Evolutionary conservation across 257 asterid species (phyloP), one percentile per base, ranked within the genome.

Genomic region (Plantago ovata): DNA sequence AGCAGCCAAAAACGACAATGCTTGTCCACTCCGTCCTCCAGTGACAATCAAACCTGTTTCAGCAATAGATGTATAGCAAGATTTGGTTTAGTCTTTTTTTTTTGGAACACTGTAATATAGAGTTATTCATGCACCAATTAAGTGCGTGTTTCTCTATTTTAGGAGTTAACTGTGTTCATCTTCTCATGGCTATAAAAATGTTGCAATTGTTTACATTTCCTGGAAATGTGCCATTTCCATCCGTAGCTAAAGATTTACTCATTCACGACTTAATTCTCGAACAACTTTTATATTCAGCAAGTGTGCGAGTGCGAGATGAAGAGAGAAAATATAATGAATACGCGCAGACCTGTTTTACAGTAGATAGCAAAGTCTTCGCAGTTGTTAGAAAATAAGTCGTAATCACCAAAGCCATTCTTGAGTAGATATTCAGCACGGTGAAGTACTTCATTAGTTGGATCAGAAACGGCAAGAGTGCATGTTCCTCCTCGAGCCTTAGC

Each of bases 401-500:
- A 85, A 73, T 76, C 82, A 12, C 98, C 96, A 62, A 83, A 88
- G 23, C 98, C 96, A 10, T 88, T 80, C 45, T 84, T 88, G 39
- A 92, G 81, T 7, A 92, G 87, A 55, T 78, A 55, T 94, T 85
- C 84, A 40, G 96, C 95, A n/a, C 98, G 84, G 50, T 80, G 90
- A 61, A 88, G 65, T 40, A 82, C 95, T 3, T 68, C 22, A 24
- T 71, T 73, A 0, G 81, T 41, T 2, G 83, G 75, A 64, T 92
- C 98, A 5, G 98, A 81, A 38, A 61, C 14, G n/a, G 98, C 96
- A 10, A 83, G 84, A 0, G 93, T 92, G 77, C 98, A 88, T 10
- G 96, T 92, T 62, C 98, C 98, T 11, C 96, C 96, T 38, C 96
- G 85, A 14, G 84, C 69, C 79, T 88, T 85, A 22, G 98, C 86